Percentiles rank a stretch among this genome's conserved stretches.
Evolutionary conservation across 2,329 filamentous ascomycete species (phyloP).

Genomic region (Calonectria henricotiae): DNA sequence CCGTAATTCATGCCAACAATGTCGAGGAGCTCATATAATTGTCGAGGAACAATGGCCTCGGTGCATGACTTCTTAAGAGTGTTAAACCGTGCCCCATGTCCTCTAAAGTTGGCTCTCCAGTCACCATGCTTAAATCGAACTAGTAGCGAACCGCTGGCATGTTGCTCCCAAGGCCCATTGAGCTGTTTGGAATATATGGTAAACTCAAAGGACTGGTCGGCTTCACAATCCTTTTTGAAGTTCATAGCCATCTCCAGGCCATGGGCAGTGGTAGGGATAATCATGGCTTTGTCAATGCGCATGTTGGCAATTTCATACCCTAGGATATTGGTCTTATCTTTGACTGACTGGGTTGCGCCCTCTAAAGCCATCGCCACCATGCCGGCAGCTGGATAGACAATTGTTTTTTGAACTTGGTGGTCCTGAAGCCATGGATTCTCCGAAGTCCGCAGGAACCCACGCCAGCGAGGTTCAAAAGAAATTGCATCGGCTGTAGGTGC

Average conservation of each 20-base stretch:
- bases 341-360: conserved; percentile 61
- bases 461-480: conserved; percentile 66
- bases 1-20: conserved; percentile 70
- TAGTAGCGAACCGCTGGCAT: conserved; percentile 59
- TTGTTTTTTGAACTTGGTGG: conserved; percentile 67
- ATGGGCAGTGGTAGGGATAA: conserved; percentile 64
- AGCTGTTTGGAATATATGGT: conserved; percentile 65
- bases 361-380: conserved; percentile 68
- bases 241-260: conserved; percentile 69
- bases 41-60: conserved; percentile 59
- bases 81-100: conserved; percentile 48
- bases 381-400: conserved; percentile 68
- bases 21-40: conserved; percentile 68
- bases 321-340: conserved; percentile 45
- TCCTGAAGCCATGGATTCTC: conserved; percentile 71
- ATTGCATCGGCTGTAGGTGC: conserved; percentile 63
- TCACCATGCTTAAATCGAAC: conserved; percentile 51
- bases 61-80: conserved; percentile 53
- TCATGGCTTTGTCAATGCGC: conserved; percentile 67
- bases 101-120: conserved; percentile 42
- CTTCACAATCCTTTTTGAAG: conserved; percentile 54
- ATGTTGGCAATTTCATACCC: conserved; percentile 66
- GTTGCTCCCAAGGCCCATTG: conserved; percentile 61
- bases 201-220: conserved; percentile 56
- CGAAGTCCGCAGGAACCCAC: conserved; percentile 65